A percentile compares a stretch with the other conserved stretches of the same genome.
Evolutionary conservation across 495 filamentous ascomycete genomes (phyloP).

Genomic region (Hyphodiscus hymeniophilus): DNA sequence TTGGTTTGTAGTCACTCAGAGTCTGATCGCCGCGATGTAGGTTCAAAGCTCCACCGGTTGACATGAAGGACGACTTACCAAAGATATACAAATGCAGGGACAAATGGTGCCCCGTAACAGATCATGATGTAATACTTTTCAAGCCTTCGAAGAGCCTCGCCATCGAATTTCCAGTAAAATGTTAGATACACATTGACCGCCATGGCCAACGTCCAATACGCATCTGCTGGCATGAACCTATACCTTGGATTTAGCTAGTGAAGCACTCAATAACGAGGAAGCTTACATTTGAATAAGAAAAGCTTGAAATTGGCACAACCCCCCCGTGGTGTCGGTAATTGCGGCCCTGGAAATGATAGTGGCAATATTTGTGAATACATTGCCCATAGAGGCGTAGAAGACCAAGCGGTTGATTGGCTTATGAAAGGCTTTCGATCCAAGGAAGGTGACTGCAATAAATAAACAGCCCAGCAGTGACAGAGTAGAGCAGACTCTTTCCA

Average conservation of each 20-base stretch:
- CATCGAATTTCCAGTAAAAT: slow-evolving; percentile 70
- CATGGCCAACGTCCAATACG: slow-evolving; percentile 78
- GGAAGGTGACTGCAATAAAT: slow-evolving; percentile 67
- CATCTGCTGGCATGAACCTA: slow-evolving; percentile 76
- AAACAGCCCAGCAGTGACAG: slow-evolving; percentile 65
- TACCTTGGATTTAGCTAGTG: neutral
- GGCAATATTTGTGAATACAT: slow-evolving; percentile 71
- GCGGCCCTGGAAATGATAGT: slow-evolving; percentile 51
- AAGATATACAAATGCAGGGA: slow-evolving; percentile 60
- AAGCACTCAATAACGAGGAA: neutral
- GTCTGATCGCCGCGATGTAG: too few relatives aligned
- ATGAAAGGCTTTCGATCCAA: slow-evolving; percentile 50
- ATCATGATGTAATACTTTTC: slow-evolving; percentile 63
- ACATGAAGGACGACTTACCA: too few relatives aligned
- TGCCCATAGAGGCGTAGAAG: slow-evolving; percentile 81
- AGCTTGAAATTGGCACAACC: slow-evolving; percentile 67
- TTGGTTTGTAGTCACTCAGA: too few relatives aligned
- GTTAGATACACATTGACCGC: slow-evolving; percentile 82
- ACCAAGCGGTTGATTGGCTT: slow-evolving; percentile 87
- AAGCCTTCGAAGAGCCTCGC: slow-evolving; percentile 54
- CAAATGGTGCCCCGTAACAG: slow-evolving; percentile 71
- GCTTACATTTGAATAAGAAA: slow-evolving; percentile 67
- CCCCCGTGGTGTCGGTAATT: slow-evolving; percentile 36
- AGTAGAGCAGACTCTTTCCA: slow-evolving; percentile 60
- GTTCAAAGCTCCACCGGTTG: too few relatives aligned